These are phyloP conservation scores for Artemisia argyi DNA, from an alignment of 129 eudicot species.

Conservation along the genomic window DNA sequence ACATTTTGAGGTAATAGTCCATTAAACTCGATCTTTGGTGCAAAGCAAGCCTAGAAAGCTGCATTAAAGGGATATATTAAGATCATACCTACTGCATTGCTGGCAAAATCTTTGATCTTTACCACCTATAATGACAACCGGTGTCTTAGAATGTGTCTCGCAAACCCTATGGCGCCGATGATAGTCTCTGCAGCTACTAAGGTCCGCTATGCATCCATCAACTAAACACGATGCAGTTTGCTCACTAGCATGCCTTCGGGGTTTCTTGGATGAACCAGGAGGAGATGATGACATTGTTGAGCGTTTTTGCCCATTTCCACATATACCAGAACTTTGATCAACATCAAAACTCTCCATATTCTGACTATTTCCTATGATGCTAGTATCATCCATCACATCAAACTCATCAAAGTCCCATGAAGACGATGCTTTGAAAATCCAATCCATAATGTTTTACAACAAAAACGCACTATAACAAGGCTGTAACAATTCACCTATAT, in stretches of 20 bases:
- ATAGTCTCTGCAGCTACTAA: conserved; percentile 51
- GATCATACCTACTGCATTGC: conserved; percentile 59
- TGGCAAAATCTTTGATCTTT: conserved; percentile 60
- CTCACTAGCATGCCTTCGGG: conserved; percentile 1
- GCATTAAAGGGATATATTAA: not conserved
- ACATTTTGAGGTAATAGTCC: not conserved
- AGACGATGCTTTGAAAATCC: conserved; percentile 38
- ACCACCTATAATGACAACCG: conserved; percentile 42
- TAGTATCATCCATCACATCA: conserved; percentile 20
- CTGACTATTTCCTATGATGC: conserved; percentile 20
- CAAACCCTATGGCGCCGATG: conserved; percentile 64
- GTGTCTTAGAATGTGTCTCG: conserved; percentile 55
- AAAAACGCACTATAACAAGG: not conserved
- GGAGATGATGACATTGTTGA: conserved; percentile 19
- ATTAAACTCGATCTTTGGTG: not conserved
- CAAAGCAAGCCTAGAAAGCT: not conserved
- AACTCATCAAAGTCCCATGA: conserved; percentile 41
- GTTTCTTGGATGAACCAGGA: conserved; percentile 35
- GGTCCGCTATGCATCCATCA: conserved; percentile 56
- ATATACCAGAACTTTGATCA: conserved; percentile 23
- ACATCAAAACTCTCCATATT: conserved; percentile 27
- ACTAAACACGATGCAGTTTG: conserved; percentile 41
- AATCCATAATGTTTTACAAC: conserved; percentile 36
- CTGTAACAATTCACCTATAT: not conserved
- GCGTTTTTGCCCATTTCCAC: conserved; percentile 15